Percentiles rank a stretch among this genome's conserved stretches.
Conservation (phyloP, 2,329 filamentous ascomycete species). For the Neurospora sp. region DNA sequence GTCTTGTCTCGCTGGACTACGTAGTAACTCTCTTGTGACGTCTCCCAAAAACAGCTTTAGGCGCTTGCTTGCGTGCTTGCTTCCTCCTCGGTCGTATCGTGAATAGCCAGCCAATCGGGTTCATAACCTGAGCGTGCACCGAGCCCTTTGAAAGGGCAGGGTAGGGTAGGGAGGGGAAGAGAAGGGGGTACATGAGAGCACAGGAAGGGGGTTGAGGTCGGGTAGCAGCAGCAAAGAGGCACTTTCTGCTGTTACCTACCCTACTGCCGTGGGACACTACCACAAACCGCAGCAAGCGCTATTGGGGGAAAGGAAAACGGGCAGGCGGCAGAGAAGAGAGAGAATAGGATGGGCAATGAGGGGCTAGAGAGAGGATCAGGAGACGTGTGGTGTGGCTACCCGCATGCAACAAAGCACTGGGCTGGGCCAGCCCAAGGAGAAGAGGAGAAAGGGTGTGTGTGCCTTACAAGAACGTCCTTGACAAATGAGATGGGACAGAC, state of each 20-base stretch:
- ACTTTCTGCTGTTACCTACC: neutral
- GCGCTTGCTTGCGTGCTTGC: neutral
- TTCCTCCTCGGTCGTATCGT: neutral
- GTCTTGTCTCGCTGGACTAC: neutral
- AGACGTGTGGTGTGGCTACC: slow-evolving; percentile 2
- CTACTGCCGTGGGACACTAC: neutral
- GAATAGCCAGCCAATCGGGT: neutral
- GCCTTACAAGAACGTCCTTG: slow-evolving; percentile 69
- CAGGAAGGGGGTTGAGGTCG: neutral
- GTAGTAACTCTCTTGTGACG: neutral
- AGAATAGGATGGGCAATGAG: slow-evolving; percentile 8
- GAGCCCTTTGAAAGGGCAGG: neutral
- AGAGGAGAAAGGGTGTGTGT: slow-evolving; percentile 14
- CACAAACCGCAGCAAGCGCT: neutral
- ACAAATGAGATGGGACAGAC: slow-evolving; percentile 79
- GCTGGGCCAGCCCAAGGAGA: slow-evolving; percentile 2
- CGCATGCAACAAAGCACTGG: neutral
- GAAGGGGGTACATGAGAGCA: neutral
- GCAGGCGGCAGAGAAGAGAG: neutral
- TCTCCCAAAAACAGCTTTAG: neutral
- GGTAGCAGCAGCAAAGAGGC: neutral
- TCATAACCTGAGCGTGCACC: neutral
- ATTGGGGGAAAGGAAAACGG: neutral
- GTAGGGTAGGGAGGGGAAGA: neutral
- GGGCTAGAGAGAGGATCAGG: slow-evolving; percentile 3